These are phyloP conservation scores for Triticum aestivum DNA, from an alignment of 176 grass and related monocot species.

Conservation along the genomic window IWGSC_CS_RefSeq_v2.1 NC_057814.1:200629085-200629584, in stretches of 20 bases:
- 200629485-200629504: no score
- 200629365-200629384: background rate
- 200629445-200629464: no score
- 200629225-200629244: constrained; percentile 20
- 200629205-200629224: background rate
- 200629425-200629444: no score
- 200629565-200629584: no score
- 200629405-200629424: background rate
- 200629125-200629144: constrained; percentile 21
- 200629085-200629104: constrained; percentile 38
- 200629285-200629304: background rate
- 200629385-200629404: constrained; percentile 16
- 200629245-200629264: constrained; percentile 40
- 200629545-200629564: no score
- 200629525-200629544: no score
- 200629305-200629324: constrained; percentile 1
- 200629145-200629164: constrained; percentile 1
- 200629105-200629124: background rate
- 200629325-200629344: constrained; percentile 1
- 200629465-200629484: no score
- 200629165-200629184: constrained; percentile 7
- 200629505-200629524: no score
- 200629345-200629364: constrained; percentile 26
- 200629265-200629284: background rate
- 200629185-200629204: constrained; percentile 15